Evolutionary conservation across 371 early-diverging fungal genomes (phyloP).

Genomic region (Smittium culicis): DNA sequence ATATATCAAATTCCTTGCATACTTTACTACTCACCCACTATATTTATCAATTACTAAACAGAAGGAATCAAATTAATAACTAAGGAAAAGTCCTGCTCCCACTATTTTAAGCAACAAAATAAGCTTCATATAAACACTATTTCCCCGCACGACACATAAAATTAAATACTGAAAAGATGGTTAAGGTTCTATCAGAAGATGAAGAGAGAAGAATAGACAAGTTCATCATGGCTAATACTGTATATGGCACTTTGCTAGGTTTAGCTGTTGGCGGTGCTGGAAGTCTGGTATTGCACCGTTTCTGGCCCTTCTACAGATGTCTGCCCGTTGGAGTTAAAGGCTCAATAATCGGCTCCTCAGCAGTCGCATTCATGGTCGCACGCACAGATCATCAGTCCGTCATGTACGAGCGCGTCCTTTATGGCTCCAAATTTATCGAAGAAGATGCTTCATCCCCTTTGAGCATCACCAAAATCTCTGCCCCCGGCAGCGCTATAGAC

Average conservation of each 20-base stretch:
- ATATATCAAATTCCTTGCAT: too few relatives aligned
- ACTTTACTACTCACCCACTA: too few relatives aligned
- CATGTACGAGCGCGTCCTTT: not conserved
- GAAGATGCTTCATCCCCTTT: too few relatives aligned
- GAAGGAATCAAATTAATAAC: too few relatives aligned
- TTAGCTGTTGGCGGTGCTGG: not conserved
- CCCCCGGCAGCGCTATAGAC: constrained; percentile 5
- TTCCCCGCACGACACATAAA: too few relatives aligned
- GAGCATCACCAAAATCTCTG: not conserved
- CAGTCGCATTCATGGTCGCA: not conserved
- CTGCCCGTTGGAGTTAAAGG: constrained; percentile 5
- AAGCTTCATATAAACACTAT: too few relatives aligned
- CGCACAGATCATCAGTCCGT: not conserved
- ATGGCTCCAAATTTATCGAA: not conserved
- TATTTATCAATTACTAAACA: too few relatives aligned
- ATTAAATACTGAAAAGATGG: too few relatives aligned
- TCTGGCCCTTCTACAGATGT: constrained; percentile 6
- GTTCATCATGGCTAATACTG: not conserved
- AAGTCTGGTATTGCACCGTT: not conserved
- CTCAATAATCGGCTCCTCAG: constrained; percentile 5
- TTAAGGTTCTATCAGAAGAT: constrained; percentile 1
- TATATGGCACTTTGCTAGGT: not conserved
- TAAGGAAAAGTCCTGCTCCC: too few relatives aligned
- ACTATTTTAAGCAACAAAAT: too few relatives aligned
- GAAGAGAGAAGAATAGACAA: not conserved